Percentiles rank a stretch among this genome's conserved stretches.
Evolutionary conservation across 352 stramenopile species (phyloP).

Genomic region (Phytophthora tentaculata): DNA sequence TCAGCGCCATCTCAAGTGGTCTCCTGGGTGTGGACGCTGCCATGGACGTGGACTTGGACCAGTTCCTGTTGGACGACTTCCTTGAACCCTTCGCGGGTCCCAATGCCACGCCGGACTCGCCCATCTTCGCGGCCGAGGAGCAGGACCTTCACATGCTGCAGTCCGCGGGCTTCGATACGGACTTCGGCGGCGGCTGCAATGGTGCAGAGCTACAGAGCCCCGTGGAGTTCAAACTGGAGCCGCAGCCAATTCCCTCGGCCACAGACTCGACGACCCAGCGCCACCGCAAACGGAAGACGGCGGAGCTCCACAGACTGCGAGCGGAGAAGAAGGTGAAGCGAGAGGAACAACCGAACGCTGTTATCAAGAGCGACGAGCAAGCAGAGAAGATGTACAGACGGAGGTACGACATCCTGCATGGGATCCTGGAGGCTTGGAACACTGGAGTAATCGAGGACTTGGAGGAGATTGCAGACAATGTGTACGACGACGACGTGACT

Average conservation of each 20-base stretch:
- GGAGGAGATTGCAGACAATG: conserved; percentile 78
- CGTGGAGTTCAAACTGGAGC: conserved; percentile 45
- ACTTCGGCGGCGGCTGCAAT: conserved; percentile 34
- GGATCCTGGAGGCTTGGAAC: conserved; percentile 83
- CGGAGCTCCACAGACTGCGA: conserved; percentile 36
- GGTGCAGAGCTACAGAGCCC: conserved; percentile 42
- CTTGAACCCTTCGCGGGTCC: conserved; percentile 51
- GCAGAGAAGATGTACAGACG: conserved; percentile 64
- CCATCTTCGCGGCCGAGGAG: conserved; percentile 33
- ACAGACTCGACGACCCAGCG: conserved; percentile 21
- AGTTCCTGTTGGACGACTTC: conserved; percentile 75
- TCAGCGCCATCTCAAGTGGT: conserved; percentile 16
- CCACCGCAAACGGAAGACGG: conserved; percentile 71
- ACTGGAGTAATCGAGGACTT: conserved; percentile 83
- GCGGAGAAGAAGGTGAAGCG: conserved; percentile 49
- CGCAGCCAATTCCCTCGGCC: conserved; percentile 12
- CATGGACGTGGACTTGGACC: conserved; percentile 70
- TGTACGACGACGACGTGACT: conserved; percentile 78
- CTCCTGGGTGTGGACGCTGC: conserved; percentile 18
- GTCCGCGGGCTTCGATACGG: conserved; percentile 36
- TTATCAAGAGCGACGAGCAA: conserved; percentile 40
- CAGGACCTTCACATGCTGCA: conserved; percentile 38
- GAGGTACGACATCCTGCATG: conserved; percentile 77
- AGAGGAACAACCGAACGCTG: conserved; percentile 28
- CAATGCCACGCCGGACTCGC: conserved; percentile 37